A percentile compares a stretch with the other conserved stretches of the same genome.
Conservation (phyloP, 2,329 filamentous ascomycete genomes). For the Colletotrichum viniferum region DNA sequence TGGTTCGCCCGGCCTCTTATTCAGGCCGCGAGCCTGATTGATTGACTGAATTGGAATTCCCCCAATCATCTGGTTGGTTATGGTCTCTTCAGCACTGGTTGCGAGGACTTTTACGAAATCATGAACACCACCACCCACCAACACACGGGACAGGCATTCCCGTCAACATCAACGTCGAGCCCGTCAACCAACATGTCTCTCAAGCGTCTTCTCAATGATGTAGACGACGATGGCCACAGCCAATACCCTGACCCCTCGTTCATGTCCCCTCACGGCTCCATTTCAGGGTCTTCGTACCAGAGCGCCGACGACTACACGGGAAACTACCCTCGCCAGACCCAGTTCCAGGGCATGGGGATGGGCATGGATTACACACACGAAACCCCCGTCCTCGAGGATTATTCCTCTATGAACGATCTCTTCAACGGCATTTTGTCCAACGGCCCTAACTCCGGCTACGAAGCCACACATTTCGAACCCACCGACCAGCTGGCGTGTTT, state of each 20-base stretch:
- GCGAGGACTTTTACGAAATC: not conserved
- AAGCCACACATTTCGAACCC: not conserved
- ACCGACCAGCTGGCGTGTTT: not conserved
- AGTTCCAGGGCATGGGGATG: not conserved
- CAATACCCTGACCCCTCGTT: constrained; percentile 6
- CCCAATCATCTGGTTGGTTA: not conserved
- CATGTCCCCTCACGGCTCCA: constrained; percentile 7
- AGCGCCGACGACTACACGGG: constrained; percentile 5
- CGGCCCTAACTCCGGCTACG: not conserved
- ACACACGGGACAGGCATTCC: not conserved
- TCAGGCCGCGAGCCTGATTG: not conserved
- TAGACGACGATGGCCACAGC: not conserved
- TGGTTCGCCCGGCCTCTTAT: constrained; percentile 9
- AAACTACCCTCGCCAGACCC: not conserved
- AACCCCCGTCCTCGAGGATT: not conserved
- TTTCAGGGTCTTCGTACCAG: constrained; percentile 11
- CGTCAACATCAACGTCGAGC: not conserved
- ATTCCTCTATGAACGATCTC: not conserved
- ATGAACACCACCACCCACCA: not conserved
- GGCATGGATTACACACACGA: not conserved
- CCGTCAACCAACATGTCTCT: constrained; percentile 9
- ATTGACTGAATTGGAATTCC: not conserved
- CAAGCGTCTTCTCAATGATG: constrained; percentile 20
- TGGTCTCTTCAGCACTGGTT: not conserved
- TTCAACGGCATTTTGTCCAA: not conserved